Percentiles rank a stretch among this genome's conserved stretches.
phyloP scores from a whole-genome alignment of 495 filamentous ascomycete genomes.

The Daldinia caldariorum region DNA sequence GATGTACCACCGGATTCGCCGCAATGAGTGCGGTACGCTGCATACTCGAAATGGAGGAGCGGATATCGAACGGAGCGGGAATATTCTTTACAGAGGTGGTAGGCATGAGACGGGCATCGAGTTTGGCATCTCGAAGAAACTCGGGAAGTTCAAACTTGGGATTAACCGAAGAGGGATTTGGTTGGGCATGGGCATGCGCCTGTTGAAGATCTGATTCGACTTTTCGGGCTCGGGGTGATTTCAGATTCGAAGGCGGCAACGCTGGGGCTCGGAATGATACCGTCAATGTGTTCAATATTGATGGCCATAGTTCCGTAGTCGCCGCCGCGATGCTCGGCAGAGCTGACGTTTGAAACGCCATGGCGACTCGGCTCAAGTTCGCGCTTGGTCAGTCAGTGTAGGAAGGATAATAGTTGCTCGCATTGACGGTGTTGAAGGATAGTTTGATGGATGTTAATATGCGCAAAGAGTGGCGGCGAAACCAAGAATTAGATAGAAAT shows the following conservation, averaged over 20 bases:
- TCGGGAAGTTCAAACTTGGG: conserved; percentile 51
- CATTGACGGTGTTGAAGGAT: background rate
- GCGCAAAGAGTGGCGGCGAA: conserved; percentile 21
- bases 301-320: conserved; percentile 65
- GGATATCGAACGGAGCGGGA: conserved; percentile 46
- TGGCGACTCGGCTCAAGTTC: conserved; percentile 31
- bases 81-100: conserved; percentile 31
- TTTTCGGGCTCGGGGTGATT: conserved; percentile 17
- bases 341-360: conserved; percentile 47
- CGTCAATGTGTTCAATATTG: conserved; percentile 59
- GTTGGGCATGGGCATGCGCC: conserved; percentile 19
- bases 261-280: conserved; percentile 53
- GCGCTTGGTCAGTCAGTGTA: conserved; percentile 21
- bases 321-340: conserved; percentile 60
- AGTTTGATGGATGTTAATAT: conserved; percentile 3
- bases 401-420: conserved; percentile 4
- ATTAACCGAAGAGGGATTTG: conserved; percentile 13
- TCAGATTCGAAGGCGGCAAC: conserved; percentile 22
- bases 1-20: conserved; percentile 42
- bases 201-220: conserved; percentile 25
- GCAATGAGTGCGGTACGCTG: conserved; percentile 42
- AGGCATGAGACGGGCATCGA: conserved; percentile 34
- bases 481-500: conserved; percentile 1
- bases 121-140: conserved; percentile 51
- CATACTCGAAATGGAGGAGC: conserved; percentile 46